Base-by-base conservation (phyloP, 352 stramenopile species). In the Phytophthora chlamydospora region DNA sequence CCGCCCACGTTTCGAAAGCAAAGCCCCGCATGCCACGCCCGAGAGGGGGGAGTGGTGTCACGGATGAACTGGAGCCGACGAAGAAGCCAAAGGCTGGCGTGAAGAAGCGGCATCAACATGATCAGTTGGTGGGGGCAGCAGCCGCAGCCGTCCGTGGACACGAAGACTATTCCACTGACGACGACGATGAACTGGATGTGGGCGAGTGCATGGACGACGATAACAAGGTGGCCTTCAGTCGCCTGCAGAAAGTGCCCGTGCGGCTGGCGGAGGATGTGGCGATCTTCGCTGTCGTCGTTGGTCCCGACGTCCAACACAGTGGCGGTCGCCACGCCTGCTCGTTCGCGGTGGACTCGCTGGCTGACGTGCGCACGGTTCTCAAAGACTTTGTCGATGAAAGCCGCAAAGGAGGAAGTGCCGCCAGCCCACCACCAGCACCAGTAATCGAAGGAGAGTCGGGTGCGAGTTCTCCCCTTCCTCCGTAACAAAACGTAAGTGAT, bases 211-310 rank as follows among this genome's bases (percentile, higher is more conserved):
- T 89, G n/a, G 78, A 92, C 29, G 80, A 88, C 47, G 83, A 92
- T 57, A 90, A 92, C 62, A 90, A 90, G 49, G 83, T 92, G 16
- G 73, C 77, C 5, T 92, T 92, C 41, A 92, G 78, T 43, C 83
- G 77, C 2, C 71, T 92, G 43, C 83, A 92, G 35, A 90, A 90
- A 34, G 79, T 92, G 29, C 83, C 83, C 4, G 75, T 92, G 32
- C 77, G 76, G 29, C 68, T 92, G 43, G 77, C 83, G 4, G 78
- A 89, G 36, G 62, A 86, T 36, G 83, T 85, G n/a, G 66, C 77
- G 19, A 85, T 90, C 16, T 92, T 86, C 58, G 85, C 79, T 16
- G 74, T 92, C 16, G 70, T 90, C 2, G 83, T 90, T 34, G 83
- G 83, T 0, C 64, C 75, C 12, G 80, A 91, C 50, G 80, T 90